These are phyloP conservation scores for Closterium sp. DNA, from an alignment of 139 green algal species.

Conservation along the genomic window DNA sequence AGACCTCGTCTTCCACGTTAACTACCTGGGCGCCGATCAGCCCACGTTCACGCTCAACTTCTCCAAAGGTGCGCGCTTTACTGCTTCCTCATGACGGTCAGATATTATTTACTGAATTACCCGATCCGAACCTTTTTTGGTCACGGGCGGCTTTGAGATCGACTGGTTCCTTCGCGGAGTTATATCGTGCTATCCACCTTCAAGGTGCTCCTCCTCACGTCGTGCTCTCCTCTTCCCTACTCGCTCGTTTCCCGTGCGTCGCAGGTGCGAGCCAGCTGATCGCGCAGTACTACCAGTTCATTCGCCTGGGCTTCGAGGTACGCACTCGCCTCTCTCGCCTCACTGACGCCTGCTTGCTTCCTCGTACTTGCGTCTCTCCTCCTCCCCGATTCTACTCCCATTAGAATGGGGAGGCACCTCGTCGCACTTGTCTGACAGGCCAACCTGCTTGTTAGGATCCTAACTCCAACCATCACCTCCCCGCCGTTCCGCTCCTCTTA, in stretches of 20 bases:
- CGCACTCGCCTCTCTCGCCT: too few relatives aligned
- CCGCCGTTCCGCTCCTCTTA: background rate
- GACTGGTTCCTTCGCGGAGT: too few relatives aligned
- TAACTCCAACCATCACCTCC: too few relatives aligned
- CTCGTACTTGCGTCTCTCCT: background rate
- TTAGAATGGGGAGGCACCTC: background rate
- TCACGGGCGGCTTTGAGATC: background rate
- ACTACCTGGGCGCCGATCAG: slow-evolving; percentile 52
- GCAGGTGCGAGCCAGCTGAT: slow-evolving; percentile 48
- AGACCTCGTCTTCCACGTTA: slow-evolving; percentile 54
- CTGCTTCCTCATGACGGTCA: too few relatives aligned
- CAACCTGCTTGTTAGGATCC: background rate
- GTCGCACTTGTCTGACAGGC: background rate
- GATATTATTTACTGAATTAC: background rate
- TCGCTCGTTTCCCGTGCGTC: background rate
- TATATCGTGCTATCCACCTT: background rate
- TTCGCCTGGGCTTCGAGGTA: slow-evolving; percentile 46
- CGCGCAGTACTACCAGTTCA: slow-evolving; percentile 53
- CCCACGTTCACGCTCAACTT: slow-evolving; percentile 56
- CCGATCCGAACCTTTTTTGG: background rate
- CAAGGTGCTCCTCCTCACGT: background rate
- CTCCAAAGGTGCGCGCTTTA: slow-evolving; percentile 36
- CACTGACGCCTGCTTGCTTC: too few relatives aligned
- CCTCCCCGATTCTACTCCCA: background rate
- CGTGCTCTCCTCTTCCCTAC: background rate